Conservation (phyloP, 345 rosid genomes). For the Bruguiera sexangula region DNA sequence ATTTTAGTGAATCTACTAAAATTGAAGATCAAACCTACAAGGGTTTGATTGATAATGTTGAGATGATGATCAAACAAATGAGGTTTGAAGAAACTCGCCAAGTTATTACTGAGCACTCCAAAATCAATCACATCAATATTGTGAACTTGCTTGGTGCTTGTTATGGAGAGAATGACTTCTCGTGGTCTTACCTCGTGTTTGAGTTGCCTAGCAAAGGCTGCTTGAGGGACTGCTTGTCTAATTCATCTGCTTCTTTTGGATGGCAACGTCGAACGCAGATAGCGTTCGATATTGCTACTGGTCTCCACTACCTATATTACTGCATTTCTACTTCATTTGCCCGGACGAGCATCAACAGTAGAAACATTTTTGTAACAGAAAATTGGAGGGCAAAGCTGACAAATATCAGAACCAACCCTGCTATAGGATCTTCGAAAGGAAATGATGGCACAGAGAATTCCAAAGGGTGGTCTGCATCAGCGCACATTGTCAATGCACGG, state of each 20-base stretch:
- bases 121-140: conserved; percentile 54
- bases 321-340: conserved; percentile 52
- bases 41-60: conserved; percentile 33
- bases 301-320: conserved; percentile 47
- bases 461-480: conserved; percentile 30
- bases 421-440: conserved; percentile 14
- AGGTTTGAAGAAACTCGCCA: conserved; percentile 37
- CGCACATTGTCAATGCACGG: conserved; percentile 16
- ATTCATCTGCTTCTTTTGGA: conserved; percentile 18
- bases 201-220: conserved; percentile 47
- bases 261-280: conserved; percentile 44
- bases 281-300: conserved; percentile 47
- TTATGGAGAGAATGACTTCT: conserved; percentile 28
- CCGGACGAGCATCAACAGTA: conserved; percentile 36
- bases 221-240: conserved; percentile 40
- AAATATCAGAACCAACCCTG: conserved; percentile 23
- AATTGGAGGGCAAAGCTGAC: conserved; percentile 55
- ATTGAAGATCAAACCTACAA: conserved; percentile 34
- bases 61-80: conserved; percentile 48
- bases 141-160: conserved; percentile 49
- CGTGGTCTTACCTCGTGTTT: conserved; percentile 42
- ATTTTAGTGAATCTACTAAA: conserved; percentile 38
- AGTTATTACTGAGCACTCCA: conserved; percentile 46
- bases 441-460: background rate
- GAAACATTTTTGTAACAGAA: conserved; percentile 36